Evolutionary conservation across 345 rosid species (phyloP), one percentile per base, ranked within the genome.

Genomic region (Bruguiera parviflora): DNA sequence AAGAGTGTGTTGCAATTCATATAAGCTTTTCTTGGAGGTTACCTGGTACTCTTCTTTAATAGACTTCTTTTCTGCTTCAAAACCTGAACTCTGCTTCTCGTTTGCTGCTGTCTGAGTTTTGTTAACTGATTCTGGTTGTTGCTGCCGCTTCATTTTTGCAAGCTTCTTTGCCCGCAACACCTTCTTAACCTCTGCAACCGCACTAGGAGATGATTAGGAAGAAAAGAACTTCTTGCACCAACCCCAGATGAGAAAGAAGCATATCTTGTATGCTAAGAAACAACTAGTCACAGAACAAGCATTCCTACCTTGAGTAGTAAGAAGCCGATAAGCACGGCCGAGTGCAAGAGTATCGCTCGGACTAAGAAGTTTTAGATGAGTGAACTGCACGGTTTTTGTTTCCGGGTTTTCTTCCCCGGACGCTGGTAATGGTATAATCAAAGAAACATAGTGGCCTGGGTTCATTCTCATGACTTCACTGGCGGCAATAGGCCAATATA

Each of bases 361-460:
- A 66, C 99, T 75, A 58, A 95, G 98, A 79, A 95, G 97, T 83
- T 95, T 92, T 58, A 90, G 96, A 28, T 92, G 93, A 49, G 99
- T 90, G 84, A 83, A 82, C 68, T 84, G 83, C 47, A 84, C 86
- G 0, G 79, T 72, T 46, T 80, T 80, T 10, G 71, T 76, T 21
- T 68, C 75, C 29, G 58, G 65, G 9, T 71, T 53, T 52, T 66
- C 62, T 0, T 75, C 82, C 0, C 65, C 77, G 9, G 84, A 69
- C 0, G 63, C 77, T n/a, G 80, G 92, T 81, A 92, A 79, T 31
- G 99, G 99, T 57, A 95, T 89, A 47, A 95, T 92, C 74, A 90
- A 80, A 71, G 99, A 92, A 71, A 95, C 98, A 61, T 95, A 90
- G 73, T 95, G 99, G 55, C 96, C 98, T 0, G 99, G 99, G 80